phyloP scores from a whole-genome alignment of 306 rosid species.

The Ceratonia siliqua region DNA sequence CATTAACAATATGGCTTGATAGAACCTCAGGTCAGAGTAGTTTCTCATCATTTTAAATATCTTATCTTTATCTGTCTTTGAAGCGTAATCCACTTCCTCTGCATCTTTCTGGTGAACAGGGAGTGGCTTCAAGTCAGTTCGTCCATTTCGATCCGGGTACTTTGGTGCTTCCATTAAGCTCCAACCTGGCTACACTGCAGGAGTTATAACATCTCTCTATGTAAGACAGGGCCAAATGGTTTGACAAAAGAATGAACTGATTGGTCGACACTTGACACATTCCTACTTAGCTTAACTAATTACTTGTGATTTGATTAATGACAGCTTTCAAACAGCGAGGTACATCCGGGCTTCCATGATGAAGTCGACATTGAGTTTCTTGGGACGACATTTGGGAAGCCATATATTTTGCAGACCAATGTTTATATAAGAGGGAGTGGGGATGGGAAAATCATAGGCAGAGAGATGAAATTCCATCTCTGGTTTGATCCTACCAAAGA shows the following conservation, averaged over 20 bases:
- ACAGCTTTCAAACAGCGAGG: constrained; percentile 94
- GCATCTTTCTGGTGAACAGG: constrained; percentile 47
- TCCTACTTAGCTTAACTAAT: not conserved
- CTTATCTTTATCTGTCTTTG: not conserved
- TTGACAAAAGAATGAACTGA: not conserved
- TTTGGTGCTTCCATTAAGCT: constrained; percentile 87
- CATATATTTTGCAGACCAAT: constrained; percentile 91
- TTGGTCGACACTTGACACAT: constrained; percentile 8
- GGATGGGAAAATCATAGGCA: constrained; percentile 80
- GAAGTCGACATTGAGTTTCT: constrained; percentile 97
- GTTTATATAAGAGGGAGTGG: constrained; percentile 96
- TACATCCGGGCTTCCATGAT: constrained; percentile 94
- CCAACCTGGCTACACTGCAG: constrained; percentile 95
- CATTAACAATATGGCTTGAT: constrained; percentile 89
- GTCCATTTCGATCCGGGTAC: constrained; percentile 92
- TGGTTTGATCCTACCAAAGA: constrained; percentile 92
- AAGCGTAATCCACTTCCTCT: not conserved
- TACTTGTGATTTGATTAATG: constrained; percentile 22
- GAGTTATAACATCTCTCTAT: constrained; percentile 94
- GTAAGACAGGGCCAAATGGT: constrained; percentile 44
- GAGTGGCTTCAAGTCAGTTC: constrained; percentile 88
- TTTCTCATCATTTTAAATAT: not conserved
- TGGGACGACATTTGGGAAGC: constrained; percentile 96
- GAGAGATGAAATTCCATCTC: constrained; percentile 94
- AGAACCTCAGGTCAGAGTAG: constrained; percentile 58